These are phyloP conservation scores for Ananas comosus DNA, from an alignment of 176 grass and related monocot genomes.

Conservation along the genomic window DNA sequence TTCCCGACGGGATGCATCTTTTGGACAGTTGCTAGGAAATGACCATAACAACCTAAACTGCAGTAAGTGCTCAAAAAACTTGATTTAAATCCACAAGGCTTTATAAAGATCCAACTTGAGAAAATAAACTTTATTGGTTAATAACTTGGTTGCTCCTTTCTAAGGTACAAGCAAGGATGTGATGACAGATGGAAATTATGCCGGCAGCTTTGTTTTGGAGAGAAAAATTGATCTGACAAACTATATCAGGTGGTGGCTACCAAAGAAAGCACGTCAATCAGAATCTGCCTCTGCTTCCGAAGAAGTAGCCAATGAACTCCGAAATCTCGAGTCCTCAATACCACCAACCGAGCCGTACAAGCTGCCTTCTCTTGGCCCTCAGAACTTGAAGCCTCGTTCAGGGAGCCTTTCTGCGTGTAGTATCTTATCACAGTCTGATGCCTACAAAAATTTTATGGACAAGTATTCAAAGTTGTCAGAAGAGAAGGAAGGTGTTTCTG, in stretches of 20 bases:
- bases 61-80: conserved; percentile 31
- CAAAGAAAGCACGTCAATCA: conserved; percentile 63
- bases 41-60: conserved; percentile 63
- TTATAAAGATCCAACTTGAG: conserved; percentile 11
- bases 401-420: conserved; percentile 48
- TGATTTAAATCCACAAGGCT: conserved; percentile 3
- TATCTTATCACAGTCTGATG: conserved; percentile 77
- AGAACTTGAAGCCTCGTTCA: conserved; percentile 34
- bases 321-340: conserved; percentile 61
- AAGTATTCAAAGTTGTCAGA: conserved; percentile 59
- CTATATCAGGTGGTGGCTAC: conserved; percentile 95
- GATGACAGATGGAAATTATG: conserved; percentile 51
- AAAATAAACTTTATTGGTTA: conserved; percentile 15
- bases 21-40: conserved; percentile 68
- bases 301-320: conserved; percentile 66
- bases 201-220: conserved; percentile 48
- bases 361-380: conserved; percentile 70
- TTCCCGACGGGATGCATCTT: conserved; percentile 83
- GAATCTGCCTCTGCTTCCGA: conserved; percentile 46
- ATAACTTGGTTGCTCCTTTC: conserved; percentile 31
- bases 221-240: conserved; percentile 95
- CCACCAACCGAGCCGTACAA: conserved; percentile 73
- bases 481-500: conserved; percentile 40
- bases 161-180: conserved; percentile 67
- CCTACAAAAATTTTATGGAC: conserved; percentile 73